Base-by-base conservation (phyloP, 495 filamentous ascomycete species). In the Penicillium maclennaniae region DNA sequence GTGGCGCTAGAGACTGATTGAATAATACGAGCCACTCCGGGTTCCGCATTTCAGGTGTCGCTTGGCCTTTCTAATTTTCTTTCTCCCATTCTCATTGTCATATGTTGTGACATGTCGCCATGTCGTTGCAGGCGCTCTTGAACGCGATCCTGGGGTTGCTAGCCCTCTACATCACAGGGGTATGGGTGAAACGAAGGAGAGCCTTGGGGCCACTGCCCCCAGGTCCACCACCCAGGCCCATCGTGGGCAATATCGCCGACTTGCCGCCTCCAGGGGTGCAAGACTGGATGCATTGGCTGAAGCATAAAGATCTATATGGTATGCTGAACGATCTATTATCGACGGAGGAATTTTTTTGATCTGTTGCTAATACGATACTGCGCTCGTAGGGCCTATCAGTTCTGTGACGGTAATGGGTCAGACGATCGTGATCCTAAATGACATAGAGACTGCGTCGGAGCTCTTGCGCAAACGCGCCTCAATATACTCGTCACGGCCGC, bases 271-370 rank as follows among this genome's bases (percentile, higher is more conserved):
- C 62, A 8, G 72, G 67, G 0, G 58, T 54, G 16, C 63, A 63
- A 8, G 78, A 80, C 43, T 71, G 62, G 50, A 51, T 66, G 21
- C 73, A 81, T 47, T 81, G 79, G 79, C 26, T 74, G 0, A 66
- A 74, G 42, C 74, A 78, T 50, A 81, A 80, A 46, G 69, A 77
- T 27, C 45, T 63, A 10, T 81, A 81, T 58, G 78, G 66, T 65
- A 23, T 37, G n/a, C 10, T 37, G 34, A 54, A 25, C 27, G 43
- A 21, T 28, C 20, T 15, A 5, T 5, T 0, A 47, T 14, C 15
- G 1, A 9, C 16, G 3, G 8, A 42, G 40, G 17, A 47, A 40
- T 10, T 31, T 43, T 47, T 14, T 31, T 15, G 17, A 23, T 23
- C 2, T 23, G 23, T 23, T 23, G 23, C 23, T 23, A 5, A 23